Conservation (phyloP, 306 rosid genomes). For the Trichosanthes cucumerina region DNA sequence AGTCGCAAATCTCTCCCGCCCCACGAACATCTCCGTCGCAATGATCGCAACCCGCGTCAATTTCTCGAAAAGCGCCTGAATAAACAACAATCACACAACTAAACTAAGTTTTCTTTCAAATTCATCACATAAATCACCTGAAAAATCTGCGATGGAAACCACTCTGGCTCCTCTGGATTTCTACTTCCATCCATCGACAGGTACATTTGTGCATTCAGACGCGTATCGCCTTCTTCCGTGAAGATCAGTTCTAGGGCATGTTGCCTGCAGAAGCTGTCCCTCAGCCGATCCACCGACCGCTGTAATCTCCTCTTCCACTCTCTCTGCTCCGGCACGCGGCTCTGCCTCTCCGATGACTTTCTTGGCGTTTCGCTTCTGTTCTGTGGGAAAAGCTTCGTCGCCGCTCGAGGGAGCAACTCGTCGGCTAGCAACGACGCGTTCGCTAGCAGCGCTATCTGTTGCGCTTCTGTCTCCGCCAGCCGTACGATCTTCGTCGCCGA, state of each 20-base stretch:
- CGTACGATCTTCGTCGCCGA: conserved; percentile 54
- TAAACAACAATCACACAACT: background rate
- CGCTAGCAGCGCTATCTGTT: conserved; percentile 65
- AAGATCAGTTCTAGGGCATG: conserved; percentile 85
- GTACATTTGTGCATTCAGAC: conserved; percentile 49
- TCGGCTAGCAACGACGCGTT: conserved; percentile 73
- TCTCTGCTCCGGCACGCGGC: conserved; percentile 56
- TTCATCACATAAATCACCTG: conserved; percentile 31
- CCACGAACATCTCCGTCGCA: conserved; percentile 68
- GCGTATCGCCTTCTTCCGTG: conserved; percentile 71
- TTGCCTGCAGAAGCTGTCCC: conserved; percentile 81
- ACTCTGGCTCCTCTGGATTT: conserved; percentile 47
- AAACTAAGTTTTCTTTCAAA: background rate
- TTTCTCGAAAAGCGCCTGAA: conserved; percentile 52
- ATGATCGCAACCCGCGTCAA: conserved; percentile 49
- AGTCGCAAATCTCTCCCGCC: conserved; percentile 85
- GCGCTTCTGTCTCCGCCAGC: conserved; percentile 72
- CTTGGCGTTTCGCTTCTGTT: conserved; percentile 36
- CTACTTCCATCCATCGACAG: conserved; percentile 41
- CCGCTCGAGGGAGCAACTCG: conserved; percentile 76
- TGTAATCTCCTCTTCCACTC: conserved; percentile 66
- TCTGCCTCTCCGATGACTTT: conserved; percentile 40
- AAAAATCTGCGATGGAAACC: conserved; percentile 82
- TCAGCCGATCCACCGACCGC: conserved; percentile 60
- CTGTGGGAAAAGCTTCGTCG: conserved; percentile 38